Base-by-base conservation (phyloP, 192 early-diverging fungal genomes). In the Cladochytrium replicatum region DNA sequence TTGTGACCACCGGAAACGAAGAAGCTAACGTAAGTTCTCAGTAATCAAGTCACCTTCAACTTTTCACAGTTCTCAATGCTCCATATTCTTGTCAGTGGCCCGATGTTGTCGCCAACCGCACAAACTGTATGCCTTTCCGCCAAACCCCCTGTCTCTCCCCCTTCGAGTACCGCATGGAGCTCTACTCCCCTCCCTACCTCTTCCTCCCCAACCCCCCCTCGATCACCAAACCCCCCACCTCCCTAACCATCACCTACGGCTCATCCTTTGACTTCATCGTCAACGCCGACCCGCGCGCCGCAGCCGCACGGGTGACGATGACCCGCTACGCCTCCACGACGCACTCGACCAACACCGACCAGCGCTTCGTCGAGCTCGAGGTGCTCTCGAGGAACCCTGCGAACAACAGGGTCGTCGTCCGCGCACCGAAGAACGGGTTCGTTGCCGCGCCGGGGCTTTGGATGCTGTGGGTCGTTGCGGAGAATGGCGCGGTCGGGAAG, bases 311-410 rank as follows among this genome's bases (percentile, higher is more conserved):
- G 2, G 54, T 70, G 6, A 46, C 38, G 37, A 31, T 69, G 1
- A 31, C 63, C 17, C 58, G 70, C 19, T 60, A 66, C 52, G 44
- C 60, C 2, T 51, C 58, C 39, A 50, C 58, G 4, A 72, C 70
- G 17, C 70, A 72, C 55, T 29, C 46, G 25, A 59, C 54, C 30
- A 72, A 69, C 57, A 60, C 57, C 19, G 70, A 72, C 47, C 65
- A 64, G 58, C 43, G 70, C 17, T 30, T 69, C 5, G 42, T 72
- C 15, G 66, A 66, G 40, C 48, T 62, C 26, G 28, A 21, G 1
- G 46, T 70, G 27, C 21, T 44, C 2, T 43, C 31, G 29, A 27
- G 27, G 43, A 38, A 49, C 11, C 70, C 70, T 0, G 41, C 55
- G 28, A 56, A 58, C 34, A 34, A 27, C n/a, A 32, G 29, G 21